phyloP scores from a whole-genome alignment of 306 rosid genomes.

The Lupinus albus region DNA sequence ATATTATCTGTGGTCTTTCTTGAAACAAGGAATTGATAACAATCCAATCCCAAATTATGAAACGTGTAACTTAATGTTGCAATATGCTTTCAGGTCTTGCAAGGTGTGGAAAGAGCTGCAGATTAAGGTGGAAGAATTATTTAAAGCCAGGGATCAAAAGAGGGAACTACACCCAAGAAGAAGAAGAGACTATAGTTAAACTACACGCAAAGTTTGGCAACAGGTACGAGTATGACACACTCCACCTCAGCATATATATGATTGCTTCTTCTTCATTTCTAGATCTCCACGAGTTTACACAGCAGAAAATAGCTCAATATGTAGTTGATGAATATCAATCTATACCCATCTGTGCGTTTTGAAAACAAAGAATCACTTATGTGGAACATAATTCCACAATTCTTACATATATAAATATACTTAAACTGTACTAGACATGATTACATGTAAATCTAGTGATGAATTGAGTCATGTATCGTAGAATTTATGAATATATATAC shows the following conservation, averaged over 20 bases:
- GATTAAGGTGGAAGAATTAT: constrained; percentile 42
- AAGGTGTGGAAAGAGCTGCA: constrained; percentile 49
- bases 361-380: neutral
- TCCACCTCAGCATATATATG: no score
- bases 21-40: neutral
- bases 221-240: constrained; percentile 15
- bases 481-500: neutral
- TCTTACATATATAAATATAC: no score
- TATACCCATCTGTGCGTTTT: neutral
- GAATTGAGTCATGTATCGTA: neutral
- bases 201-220: constrained; percentile 26
- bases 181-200: constrained; percentile 26
- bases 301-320: no score
- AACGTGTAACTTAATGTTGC: neutral
- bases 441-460: neutral
- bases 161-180: constrained; percentile 31
- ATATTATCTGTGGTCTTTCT: neutral
- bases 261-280: no score
- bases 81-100: constrained; percentile 35
- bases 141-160: constrained; percentile 34
- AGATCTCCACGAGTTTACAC: no score
- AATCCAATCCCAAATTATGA: neutral
- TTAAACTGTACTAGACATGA: neutral
- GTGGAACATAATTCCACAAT: no score
- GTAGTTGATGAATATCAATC: neutral